Conservation (phyloP, 805 yeast genomes). For the Kodamaea neixiangensis region DNA sequence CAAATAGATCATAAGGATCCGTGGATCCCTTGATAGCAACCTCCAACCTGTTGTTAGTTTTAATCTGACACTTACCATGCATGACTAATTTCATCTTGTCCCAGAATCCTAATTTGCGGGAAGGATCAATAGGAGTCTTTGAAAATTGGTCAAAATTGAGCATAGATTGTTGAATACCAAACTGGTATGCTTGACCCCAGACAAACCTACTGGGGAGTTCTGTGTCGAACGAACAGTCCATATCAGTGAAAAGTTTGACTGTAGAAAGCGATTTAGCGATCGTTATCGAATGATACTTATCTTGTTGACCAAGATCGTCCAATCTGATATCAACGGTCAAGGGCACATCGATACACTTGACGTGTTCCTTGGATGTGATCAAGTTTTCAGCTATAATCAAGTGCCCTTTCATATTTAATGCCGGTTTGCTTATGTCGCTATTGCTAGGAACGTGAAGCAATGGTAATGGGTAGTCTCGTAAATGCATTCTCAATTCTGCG, state of each 20-base stretch:
- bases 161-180: constrained; percentile 81
- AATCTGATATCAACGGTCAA: constrained; percentile 42
- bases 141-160: constrained; percentile 78
- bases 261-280: constrained; percentile 78
- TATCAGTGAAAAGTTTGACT: constrained; percentile 67
- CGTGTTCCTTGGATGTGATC: constrained; percentile 48
- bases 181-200: constrained; percentile 85
- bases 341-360: constrained; percentile 61
- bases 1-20: constrained; percentile 74
- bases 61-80: constrained; percentile 67
- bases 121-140: constrained; percentile 88
- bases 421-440: constrained; percentile 16
- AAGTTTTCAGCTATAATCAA: constrained; percentile 69
- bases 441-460: constrained; percentile 65
- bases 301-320: constrained; percentile 6
- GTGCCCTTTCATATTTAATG: constrained; percentile 54
- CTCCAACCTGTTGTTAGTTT: constrained; percentile 50
- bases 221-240: constrained; percentile 57
- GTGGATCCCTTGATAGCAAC: constrained; percentile 71
- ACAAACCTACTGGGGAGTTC: constrained; percentile 62
- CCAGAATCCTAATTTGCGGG: constrained; percentile 88
- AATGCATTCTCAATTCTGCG: constrained; percentile 64
- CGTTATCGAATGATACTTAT: constrained; percentile 51
- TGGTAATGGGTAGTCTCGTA: constrained; percentile 88
- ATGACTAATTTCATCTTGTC: constrained; percentile 76